A percentile compares a stretch with the other conserved stretches of the same genome.
These are phyloP conservation scores for Prunus salicina DNA, from an alignment of 306 rosid genomes.

Conservation along the genomic window DNA sequence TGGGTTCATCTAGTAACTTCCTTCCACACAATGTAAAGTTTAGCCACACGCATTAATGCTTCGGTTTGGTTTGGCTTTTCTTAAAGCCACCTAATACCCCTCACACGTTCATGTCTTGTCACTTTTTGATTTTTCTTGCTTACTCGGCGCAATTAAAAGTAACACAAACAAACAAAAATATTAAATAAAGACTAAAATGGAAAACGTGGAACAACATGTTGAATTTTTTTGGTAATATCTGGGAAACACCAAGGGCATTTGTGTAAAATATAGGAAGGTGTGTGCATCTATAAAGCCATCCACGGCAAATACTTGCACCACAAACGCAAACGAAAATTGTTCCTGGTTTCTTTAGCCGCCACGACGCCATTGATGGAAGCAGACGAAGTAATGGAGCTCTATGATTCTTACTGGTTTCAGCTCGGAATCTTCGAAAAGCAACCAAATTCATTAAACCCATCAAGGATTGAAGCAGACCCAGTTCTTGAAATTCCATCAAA, in stretches of 20 bases:
- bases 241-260: slow-evolving; percentile 31
- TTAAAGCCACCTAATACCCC: slow-evolving; percentile 24
- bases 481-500: slow-evolving; percentile 28
- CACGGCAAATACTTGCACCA: background rate
- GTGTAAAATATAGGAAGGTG: background rate
- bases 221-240: slow-evolving; percentile 23
- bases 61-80: slow-evolving; percentile 17
- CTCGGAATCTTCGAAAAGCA: slow-evolving; percentile 28
- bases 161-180: background rate
- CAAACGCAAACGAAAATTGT: background rate
- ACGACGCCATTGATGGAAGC: slow-evolving; percentile 57
- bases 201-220: slow-evolving; percentile 43
- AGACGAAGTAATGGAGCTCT: slow-evolving; percentile 47
- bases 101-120: slow-evolving; percentile 6
- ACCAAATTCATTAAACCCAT: slow-evolving; percentile 16
- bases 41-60: background rate
- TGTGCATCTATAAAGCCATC: background rate
- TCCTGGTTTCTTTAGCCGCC: slow-evolving; percentile 6
- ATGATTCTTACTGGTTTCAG: slow-evolving; percentile 69
- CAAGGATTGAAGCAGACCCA: slow-evolving; percentile 30
- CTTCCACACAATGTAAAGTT: background rate
- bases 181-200: slow-evolving; percentile 12
- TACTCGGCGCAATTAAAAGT: slow-evolving; percentile 10
- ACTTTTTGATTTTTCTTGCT: background rate
- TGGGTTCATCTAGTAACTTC: background rate